Evolutionary conservation across 371 early-diverging fungal genomes (phyloP).

Genomic region (Mucor sp.): DNA sequence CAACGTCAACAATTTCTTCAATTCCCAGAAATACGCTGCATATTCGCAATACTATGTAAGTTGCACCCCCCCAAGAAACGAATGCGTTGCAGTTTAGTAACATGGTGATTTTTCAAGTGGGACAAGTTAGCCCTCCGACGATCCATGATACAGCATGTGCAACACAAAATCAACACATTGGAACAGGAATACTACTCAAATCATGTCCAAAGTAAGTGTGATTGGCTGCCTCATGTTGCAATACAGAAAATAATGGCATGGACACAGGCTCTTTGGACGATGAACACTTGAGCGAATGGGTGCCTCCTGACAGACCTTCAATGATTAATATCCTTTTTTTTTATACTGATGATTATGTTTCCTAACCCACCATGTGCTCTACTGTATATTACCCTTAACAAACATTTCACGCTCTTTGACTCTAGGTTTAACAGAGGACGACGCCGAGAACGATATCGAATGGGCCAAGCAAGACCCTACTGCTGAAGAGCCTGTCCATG

Average conservation of each 20-base stretch:
- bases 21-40: conserved; percentile 28
- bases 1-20: conserved; percentile 21
- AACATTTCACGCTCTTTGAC: conserved; percentile 34
- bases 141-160: conserved; percentile 36
- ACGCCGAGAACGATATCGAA: conserved; percentile 28
- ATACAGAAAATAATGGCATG: not conserved
- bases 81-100: not conserved
- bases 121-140: conserved; percentile 33
- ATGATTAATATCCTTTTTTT: conserved; percentile 41
- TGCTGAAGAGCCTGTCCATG: not conserved
- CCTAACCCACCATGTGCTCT: not conserved
- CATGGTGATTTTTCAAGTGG: conserved; percentile 23
- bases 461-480: conserved; percentile 23
- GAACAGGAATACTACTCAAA: conserved; percentile 38
- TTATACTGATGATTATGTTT: not conserved
- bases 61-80: not conserved
- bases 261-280: conserved; percentile 35
- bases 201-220: conserved; percentile 29
- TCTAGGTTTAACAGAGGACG: conserved; percentile 36
- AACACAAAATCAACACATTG: conserved; percentile 28
- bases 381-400: conserved; percentile 12
- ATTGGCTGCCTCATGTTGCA: not conserved
- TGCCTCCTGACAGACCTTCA: conserved; percentile 41
- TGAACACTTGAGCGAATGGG: conserved; percentile 36
- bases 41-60: conserved; percentile 36